Evolutionary conservation across 257 asterid species (phyloP), one percentile per base, ranked within the genome.

Genomic region (Solanum pimpinellifolium): DNA sequence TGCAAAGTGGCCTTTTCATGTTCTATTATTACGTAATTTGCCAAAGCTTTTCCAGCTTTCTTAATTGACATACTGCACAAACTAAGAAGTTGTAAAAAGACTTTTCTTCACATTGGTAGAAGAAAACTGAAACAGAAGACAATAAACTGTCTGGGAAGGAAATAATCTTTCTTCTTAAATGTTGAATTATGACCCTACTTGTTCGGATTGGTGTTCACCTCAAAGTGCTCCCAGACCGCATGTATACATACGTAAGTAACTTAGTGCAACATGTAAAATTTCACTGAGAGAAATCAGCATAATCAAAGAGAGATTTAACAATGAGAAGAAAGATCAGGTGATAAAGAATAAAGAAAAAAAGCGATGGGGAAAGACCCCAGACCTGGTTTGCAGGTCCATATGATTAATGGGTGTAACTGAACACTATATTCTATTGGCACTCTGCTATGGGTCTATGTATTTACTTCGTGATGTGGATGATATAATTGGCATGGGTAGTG

Each of bases 1-100:
- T 73, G 89, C 68, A 16, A 68, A 84, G 52, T 83, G 14, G 72
- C 78, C 87, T 20, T 85, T 68, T 86, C 83, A 88, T 44, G 70
- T 37, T 84, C 7, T 20, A 83, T 84, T 86, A 25, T 81, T 10
- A 46, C 9, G 3, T 80, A 80, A 46, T 47, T 47, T 80, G 7
- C 46, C 12, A 59, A 11, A 41, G 87, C 18, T 84, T 41, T 65
- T 84, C n/a, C 83, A 42, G 60, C 60, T 76, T 39, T 42, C 23
- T 76, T 41, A n/a, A 42, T 44, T n/a, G 83, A 76, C 21, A 16
- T n/a, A n/a, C 83, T 42, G 21, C 47, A 76, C 83, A 76, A 76
- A 76, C 83, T 13, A 76, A 76, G 60, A 76, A 76, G 37, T 76
- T 13, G 83, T 75, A 42, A 42, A 42, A n/a, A 14, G 3, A n/a